Conservation (phyloP, 2,329 filamentous ascomycete species). For the Alternaria rosae region DNA sequence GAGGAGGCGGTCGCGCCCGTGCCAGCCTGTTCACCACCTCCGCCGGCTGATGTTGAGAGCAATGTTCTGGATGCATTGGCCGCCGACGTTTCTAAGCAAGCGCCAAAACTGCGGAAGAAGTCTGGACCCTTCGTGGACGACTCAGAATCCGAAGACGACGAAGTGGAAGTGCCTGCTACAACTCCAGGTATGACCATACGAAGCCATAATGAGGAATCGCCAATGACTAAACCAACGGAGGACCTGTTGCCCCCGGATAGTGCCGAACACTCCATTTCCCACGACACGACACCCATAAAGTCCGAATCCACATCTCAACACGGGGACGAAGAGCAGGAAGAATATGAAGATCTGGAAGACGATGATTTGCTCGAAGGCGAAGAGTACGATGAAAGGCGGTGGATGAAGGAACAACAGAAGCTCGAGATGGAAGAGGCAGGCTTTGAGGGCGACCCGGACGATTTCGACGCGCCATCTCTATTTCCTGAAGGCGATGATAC, state of each 20-base stretch:
- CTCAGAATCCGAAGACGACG: slow-evolving; percentile 66
- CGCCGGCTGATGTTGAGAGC: slow-evolving; percentile 23
- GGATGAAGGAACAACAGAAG: slow-evolving; percentile 74
- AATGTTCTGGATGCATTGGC: slow-evolving; percentile 9
- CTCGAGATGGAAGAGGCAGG: slow-evolving; percentile 60
- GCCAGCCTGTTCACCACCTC: slow-evolving; percentile 45
- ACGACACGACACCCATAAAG: slow-evolving; percentile 45
- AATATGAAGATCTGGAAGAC: slow-evolving; percentile 67
- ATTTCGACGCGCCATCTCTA: slow-evolving; percentile 57
- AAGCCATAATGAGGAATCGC: slow-evolving; percentile 14
- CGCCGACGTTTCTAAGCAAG: slow-evolving; percentile 14
- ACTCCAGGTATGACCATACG: slow-evolving; percentile 34
- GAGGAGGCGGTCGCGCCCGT: slow-evolving; percentile 49
- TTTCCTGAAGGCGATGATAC: slow-evolving; percentile 40
- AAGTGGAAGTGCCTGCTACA: slow-evolving; percentile 8
- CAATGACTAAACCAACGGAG: slow-evolving; percentile 34
- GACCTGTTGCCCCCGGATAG: slow-evolving; percentile 17
- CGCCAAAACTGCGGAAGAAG: slow-evolving; percentile 39
- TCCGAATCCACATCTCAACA: slow-evolving; percentile 58
- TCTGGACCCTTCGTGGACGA: slow-evolving; percentile 75
- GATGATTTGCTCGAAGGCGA: slow-evolving; percentile 64
- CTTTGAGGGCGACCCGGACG: slow-evolving; percentile 55
- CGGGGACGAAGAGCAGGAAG: slow-evolving; percentile 58
- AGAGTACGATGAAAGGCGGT: slow-evolving; percentile 63
- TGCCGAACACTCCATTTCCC: neutral